These are phyloP conservation scores for Termitomyces sp. DNA, from an alignment of 768 basidiomycete species.

Conservation along the genomic window DNA sequence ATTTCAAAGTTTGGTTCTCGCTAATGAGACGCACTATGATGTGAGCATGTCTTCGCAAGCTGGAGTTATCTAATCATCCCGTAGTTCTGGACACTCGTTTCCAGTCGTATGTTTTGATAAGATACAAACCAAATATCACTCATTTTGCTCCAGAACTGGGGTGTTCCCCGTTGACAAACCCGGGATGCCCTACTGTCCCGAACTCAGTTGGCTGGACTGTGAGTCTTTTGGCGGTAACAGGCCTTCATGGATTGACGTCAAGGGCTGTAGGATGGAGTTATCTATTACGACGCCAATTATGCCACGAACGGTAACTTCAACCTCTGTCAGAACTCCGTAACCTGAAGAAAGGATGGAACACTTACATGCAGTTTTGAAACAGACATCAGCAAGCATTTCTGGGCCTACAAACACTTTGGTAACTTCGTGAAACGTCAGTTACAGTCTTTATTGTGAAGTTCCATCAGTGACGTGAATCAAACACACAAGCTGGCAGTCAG, in stretches of 20 bases:
- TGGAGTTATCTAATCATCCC: neutral
- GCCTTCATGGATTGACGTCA: neutral
- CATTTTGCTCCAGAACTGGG: constrained; percentile 26
- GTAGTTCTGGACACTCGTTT: constrained; percentile 36
- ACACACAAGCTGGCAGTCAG: constrained; percentile 28
- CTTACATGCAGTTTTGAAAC: neutral
- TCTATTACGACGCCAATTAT: constrained; percentile 36
- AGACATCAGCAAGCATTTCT: constrained; percentile 35
- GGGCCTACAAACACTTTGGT: constrained; percentile 35
- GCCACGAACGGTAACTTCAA: constrained; percentile 31
- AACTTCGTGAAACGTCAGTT: constrained; percentile 34
- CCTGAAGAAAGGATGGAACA: neutral
- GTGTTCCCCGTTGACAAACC: constrained; percentile 29
- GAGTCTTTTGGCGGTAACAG: constrained; percentile 1
- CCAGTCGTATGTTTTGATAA: constrained; percentile 20
- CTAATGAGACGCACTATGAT: constrained; percentile 32
- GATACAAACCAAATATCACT: constrained; percentile 1
- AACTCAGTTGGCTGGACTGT: constrained; percentile 41
- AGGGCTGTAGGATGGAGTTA: neutral
- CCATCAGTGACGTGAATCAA: neutral
- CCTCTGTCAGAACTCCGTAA: constrained; percentile 22
- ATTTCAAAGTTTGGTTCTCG: constrained; percentile 33
- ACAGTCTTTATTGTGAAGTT: neutral
- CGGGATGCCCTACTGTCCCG: constrained; percentile 27
- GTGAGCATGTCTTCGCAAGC: constrained; percentile 6